phyloP scores from a whole-genome alignment of 2,329 filamentous ascomycete genomes.

The Orbilia blumenaviensis region DNA sequence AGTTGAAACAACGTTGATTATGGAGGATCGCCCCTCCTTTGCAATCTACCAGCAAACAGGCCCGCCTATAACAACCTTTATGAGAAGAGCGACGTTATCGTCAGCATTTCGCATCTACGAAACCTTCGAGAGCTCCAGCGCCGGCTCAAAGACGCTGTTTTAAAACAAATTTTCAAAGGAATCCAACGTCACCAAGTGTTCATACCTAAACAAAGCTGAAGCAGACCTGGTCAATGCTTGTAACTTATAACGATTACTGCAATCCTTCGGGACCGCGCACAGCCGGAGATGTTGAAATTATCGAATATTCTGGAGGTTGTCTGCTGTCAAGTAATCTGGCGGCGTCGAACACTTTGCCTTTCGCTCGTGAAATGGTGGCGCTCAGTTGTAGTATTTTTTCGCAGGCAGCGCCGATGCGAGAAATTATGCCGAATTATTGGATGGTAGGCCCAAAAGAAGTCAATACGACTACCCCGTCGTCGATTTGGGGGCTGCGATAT shows the following conservation, averaged over 20 bases:
- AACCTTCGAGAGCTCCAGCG: constrained; percentile 10
- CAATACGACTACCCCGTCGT: constrained; percentile 4
- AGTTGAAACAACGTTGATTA: constrained; percentile 41
- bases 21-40: constrained; percentile 32
- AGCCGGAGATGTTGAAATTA: constrained; percentile 14
- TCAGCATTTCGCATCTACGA: constrained; percentile 3
- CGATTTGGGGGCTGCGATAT: neutral
- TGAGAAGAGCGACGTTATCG: neutral
- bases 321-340: constrained; percentile 5
- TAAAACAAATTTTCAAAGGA: neutral
- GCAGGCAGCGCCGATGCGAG: constrained; percentile 20
- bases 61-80: constrained; percentile 13
- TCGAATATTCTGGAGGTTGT: constrained; percentile 6
- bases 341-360: neutral
- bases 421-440: constrained; percentile 23
- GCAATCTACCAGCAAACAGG: constrained; percentile 17
- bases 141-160: constrained; percentile 22
- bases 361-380: constrained; percentile 16
- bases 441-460: constrained; percentile 8
- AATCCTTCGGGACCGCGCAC: constrained; percentile 21
- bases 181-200: constrained; percentile 4
- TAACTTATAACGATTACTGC: constrained; percentile 9
- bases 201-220: constrained; percentile 16
- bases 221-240: constrained; percentile 1
- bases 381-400: neutral